Evolutionary conservation across 2,329 filamentous ascomycete species (phyloP), one percentile per base, ranked within the genome.

Genomic region (Pseudogymnoascus sp.): DNA sequence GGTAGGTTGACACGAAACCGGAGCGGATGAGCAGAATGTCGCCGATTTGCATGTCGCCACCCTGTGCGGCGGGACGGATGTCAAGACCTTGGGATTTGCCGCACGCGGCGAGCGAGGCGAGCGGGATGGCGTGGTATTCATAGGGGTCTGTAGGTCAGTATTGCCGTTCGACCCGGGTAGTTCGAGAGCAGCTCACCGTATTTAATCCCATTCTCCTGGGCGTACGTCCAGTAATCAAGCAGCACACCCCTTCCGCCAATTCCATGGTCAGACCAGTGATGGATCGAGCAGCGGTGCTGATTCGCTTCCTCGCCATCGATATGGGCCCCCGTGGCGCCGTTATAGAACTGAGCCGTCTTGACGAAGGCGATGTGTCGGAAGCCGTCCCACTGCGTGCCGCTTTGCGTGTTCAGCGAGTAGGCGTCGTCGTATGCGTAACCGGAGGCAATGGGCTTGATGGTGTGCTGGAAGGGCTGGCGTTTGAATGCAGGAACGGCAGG

Each of bases 391-490:
- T 84, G 81, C 41, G 77, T 80, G 35, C 78, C 80, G 6, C 75
- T 75, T 69, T 83, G 82, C 0, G 81, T 78, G 68, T 84, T 84
- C 65, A 83, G 79, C 0, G 74, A 75, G 75, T 81, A 80, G 28
- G 78, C 72, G 68, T 86, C 82, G 67, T 86, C 83, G 67, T 86
- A 84, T 23, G 83, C 68, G n/a, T 63, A 2, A 2, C 64, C 64
- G 0, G 64, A 60, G 2, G 56, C 48, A 34, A 70, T 63, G 55
- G 61, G n/a, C 59, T 68, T 68, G 55, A 71, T 70, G 15, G 67
- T 64, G 34, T 74, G 72, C 18, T 67, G 23, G 64, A 71, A 71
- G 21, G 55, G 61, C 48, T 70, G 68, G n/a, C 73, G 70, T 19
- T 61, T 62, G 58, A 69, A 77, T 15, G 62, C 67, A 39, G 72